Evolutionary conservation across 2,329 filamentous ascomycete species (phyloP), one percentile per base, ranked within the genome.

Genomic region (Sporothrix dimorphospora): DNA sequence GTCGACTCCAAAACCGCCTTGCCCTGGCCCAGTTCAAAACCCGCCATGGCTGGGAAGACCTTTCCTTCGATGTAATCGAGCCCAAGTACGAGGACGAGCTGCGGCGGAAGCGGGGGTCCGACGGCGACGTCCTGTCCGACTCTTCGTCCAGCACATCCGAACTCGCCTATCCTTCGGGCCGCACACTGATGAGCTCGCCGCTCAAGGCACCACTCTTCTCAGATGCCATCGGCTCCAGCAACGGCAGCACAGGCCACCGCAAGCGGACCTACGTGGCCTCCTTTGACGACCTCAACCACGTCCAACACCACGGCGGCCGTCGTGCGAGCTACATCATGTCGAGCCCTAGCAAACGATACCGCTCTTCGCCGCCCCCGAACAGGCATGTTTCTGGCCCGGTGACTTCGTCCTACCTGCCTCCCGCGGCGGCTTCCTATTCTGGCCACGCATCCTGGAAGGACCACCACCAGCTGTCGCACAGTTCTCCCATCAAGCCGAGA

Each of bases 21-120:
- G 95, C 96, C 73, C 89, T 98, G 75, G 96, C 96, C 80, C 96
- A 97, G 82, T 96, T 98, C 88, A 98, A 98, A 84, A 94, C 96
- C 76, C 94, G 97, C 83, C 92, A 97, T 84, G 94, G 94, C 80
- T 97, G 94, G 91, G 92, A 98, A 82, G 93, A 96, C 81, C 88
- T 97, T 80, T 93, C 92, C 75, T 89, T 97, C 78, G 93, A 94
- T 80, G 90, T 87, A 74, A 93, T 97, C 82, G 94, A 97, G 82
- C 93, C 94, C 69, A 92, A 91, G 80, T 85, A 95, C 75, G 91
- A 95, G 79, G 89, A 94, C 79, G 89, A 95, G 82, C 86, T 94
- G 79, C 89, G 91, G 82, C 88, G 90, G 77, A 92, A 91, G 82
- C 88, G 92, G 77, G 85, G 90, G 71, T 85, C 85, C 75, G 87